Conservation (phyloP, 192 early-diverging fungal genomes). For the Umbelopsis sp. region DNA sequence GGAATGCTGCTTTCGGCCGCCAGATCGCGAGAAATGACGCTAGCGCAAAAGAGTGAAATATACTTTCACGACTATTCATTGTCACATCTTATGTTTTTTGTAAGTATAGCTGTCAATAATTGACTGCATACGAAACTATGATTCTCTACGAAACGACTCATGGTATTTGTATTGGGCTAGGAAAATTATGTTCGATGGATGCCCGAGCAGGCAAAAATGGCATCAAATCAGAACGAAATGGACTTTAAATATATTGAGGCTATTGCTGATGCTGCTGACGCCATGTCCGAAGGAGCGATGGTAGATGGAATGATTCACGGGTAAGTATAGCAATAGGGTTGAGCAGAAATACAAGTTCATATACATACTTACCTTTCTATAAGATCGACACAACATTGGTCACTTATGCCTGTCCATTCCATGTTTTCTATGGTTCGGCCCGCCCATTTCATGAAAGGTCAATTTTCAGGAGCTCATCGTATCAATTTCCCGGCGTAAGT, state of each 20-base stretch:
- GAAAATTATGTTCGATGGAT: conserved; percentile 40
- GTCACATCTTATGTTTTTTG: conserved; percentile 92
- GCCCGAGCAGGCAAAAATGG: conserved; percentile 15
- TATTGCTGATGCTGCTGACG: conserved; percentile 82
- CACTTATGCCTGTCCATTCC: conserved; percentile 86
- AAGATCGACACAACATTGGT: conserved; percentile 84
- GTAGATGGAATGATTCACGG: conserved; percentile 74
- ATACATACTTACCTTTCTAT: neutral
- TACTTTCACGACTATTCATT: conserved; percentile 92
- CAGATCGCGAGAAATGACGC: conserved; percentile 40
- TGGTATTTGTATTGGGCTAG: conserved; percentile 5
- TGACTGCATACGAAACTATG: neutral
- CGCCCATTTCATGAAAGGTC: conserved; percentile 78
- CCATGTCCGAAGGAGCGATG: conserved; percentile 81
- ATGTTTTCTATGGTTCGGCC: conserved; percentile 86
- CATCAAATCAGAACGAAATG: conserved; percentile 41
- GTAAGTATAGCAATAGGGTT: conserved; percentile 38
- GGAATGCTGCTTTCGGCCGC: conserved; percentile 57
- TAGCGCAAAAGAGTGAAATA: conserved; percentile 81
- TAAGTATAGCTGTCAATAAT: conserved; percentile 28
- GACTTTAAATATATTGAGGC: conserved; percentile 35
- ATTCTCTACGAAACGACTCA: too few relatives aligned
- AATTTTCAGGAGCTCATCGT: conserved; percentile 32
- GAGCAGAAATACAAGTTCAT: neutral
- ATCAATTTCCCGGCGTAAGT: conserved; percentile 44